Conservation (phyloP, 345 rosid genomes). For the Kandelia obovata region DNA sequence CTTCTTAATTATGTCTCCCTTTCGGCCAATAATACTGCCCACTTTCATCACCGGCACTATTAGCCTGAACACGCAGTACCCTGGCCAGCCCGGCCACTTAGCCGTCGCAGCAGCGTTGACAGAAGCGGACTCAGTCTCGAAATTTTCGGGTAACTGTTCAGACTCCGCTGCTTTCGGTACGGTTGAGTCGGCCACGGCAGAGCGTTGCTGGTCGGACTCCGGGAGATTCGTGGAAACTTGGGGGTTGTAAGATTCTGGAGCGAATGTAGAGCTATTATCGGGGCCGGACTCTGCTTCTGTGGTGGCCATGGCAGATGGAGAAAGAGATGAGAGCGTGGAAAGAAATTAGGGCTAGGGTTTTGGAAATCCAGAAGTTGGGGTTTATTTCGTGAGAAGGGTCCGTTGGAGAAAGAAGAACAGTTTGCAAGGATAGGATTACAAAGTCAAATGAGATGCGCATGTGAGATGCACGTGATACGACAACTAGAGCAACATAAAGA, state of each 20-base stretch:
- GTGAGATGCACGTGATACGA: too few relatives aligned
- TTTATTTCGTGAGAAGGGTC: too few relatives aligned
- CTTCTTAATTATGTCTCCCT: conserved; percentile 80
- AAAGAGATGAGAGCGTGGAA: too few relatives aligned
- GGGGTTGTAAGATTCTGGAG: background rate
- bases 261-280: background rate
- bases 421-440: too few relatives aligned
- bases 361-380: too few relatives aligned
- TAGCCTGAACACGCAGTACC: conserved; percentile 70
- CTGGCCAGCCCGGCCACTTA: conserved; percentile 90
- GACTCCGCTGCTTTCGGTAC: too few relatives aligned
- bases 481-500: too few relatives aligned
- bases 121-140: background rate
- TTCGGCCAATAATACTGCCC: conserved; percentile 82
- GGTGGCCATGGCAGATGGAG: background rate
- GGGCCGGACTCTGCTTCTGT: background rate
- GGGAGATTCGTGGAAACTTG: background rate
- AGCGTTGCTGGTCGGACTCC: background rate
- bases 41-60: conserved; percentile 71
- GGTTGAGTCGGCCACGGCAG: background rate
- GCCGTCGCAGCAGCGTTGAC: background rate
- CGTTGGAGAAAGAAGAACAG: too few relatives aligned
- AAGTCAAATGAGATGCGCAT: too few relatives aligned
- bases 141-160: background rate
- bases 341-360: too few relatives aligned